Percentiles rank a stretch among this genome's conserved stretches.
phyloP scores from a whole-genome alignment of 768 basidiomycete species.

The Dioszegia aurantiaca region DNA sequence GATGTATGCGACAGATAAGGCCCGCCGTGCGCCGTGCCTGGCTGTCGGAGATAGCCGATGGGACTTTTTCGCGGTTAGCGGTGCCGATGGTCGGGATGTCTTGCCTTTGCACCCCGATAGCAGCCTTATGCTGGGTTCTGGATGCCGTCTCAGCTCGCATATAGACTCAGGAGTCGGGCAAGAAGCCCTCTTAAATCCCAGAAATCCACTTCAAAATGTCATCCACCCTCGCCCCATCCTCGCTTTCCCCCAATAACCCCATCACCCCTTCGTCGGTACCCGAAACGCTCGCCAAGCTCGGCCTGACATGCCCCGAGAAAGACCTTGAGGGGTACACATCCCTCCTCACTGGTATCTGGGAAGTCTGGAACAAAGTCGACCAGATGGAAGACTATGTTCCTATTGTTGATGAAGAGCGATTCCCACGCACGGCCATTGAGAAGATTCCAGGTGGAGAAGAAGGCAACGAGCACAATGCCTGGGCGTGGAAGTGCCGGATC shows the following conservation, averaged over 20 bases:
- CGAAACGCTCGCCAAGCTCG: conserved; percentile 16
- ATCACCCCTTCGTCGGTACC: conserved; percentile 20
- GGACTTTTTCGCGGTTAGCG: too few relatives aligned
- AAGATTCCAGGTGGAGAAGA: conserved; percentile 23
- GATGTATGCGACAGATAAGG: too few relatives aligned
- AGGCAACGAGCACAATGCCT: conserved; percentile 32
- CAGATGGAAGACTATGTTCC: conserved; percentile 34
- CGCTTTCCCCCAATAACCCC: conserved; percentile 29
- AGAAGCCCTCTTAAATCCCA: not conserved
- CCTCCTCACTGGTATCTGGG: conserved; percentile 30
- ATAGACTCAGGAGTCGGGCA: too few relatives aligned
- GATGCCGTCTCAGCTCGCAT: too few relatives aligned
- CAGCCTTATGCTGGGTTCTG: too few relatives aligned
- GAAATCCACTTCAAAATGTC: conserved; percentile 16
- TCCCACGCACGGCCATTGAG: conserved; percentile 22
- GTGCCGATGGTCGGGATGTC: too few relatives aligned
- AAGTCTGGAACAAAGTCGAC: conserved; percentile 32
- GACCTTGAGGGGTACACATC: conserved; percentile 25
- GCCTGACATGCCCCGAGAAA: conserved; percentile 12
- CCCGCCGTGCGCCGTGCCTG: too few relatives aligned
- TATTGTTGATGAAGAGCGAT: conserved; percentile 25
- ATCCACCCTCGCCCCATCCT: conserved; percentile 21
- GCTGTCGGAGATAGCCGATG: too few relatives aligned
- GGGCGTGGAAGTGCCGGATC: conserved; percentile 37
- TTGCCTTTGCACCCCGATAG: too few relatives aligned